Base-by-base conservation (phyloP, 2,329 filamentous ascomycete genomes). In the Colletotrichum sp. region DNA sequence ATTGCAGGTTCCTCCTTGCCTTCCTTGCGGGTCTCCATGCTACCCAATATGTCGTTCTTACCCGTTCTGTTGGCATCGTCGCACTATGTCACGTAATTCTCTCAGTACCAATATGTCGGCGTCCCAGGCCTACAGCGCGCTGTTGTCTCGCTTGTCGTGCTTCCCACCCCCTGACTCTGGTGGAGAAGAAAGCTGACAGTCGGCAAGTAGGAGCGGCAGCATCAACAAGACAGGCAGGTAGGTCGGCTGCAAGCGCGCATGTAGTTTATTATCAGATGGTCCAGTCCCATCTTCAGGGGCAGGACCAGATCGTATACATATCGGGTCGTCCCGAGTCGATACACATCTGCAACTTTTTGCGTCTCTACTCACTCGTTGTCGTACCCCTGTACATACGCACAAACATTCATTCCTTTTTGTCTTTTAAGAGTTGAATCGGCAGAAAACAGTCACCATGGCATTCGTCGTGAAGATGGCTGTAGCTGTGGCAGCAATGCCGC, bases 401-500 rank as follows among this genome's bases (percentile, higher is more conserved):
- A 64, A 57, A 59, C 32, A 34, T 12, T 64, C 63, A n/a, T 65
- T 73, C 34, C 18, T 59, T 59, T 28, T 52, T 28, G 61, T 64
- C 16, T 64, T 43, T 64, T 24, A 36, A 63, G 61, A 64, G 71
- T 70, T 24, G 30, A n/a, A 30, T 10, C 26, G 43, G 21, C n/a
- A 57, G 24, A 59, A 26, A 28, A 43, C 13, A 65, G 30, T 43
- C 59, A 69, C 8, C 59, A 75, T 75, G 74, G 59, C 64, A 18
- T 26, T 69, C 28, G 43, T 73, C 13, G 32, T 66, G 64, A 73
- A 73, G 70, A 68, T 75, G 43, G 64, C 73, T 30, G 73, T 65
- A 57, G 73, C 63, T 21, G 63, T 64, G 74, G 70, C 70, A 68
- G 74, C 64, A 64, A 34, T 73, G 64, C 74, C 70, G 57, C 74